A percentile compares a stretch with the other conserved stretches of the same genome.
These are phyloP conservation scores for Moesziomyces aphidis DNA, from an alignment of 1,284 basidiomycete species.

Conservation along the genomic window DNA sequence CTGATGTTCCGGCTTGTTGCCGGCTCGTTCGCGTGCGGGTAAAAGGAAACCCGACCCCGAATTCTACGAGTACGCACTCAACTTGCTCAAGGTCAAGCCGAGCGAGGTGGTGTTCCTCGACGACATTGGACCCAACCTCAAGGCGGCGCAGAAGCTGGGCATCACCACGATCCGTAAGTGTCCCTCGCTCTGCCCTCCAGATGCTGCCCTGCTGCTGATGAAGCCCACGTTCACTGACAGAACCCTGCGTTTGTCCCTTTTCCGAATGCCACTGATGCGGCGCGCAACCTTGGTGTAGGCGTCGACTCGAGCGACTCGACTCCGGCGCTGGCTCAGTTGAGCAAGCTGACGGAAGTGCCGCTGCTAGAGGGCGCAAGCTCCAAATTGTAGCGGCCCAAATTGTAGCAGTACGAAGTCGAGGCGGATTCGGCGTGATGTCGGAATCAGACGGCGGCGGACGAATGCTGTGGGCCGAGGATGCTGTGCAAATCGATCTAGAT, in stretches of 20 bases:
- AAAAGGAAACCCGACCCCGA: constrained; percentile 67
- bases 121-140: constrained; percentile 68
- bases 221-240: background rate
- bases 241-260: background rate
- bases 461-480: constrained; percentile 3
- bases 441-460: background rate
- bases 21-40: background rate
- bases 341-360: constrained; percentile 40
- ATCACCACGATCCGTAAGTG: constrained; percentile 68
- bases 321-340: constrained; percentile 41
- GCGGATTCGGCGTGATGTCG: background rate
- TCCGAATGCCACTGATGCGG: background rate
- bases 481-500: constrained; percentile 45
- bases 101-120: constrained; percentile 67
- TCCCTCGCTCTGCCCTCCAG: too few species aligned
- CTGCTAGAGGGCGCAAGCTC: constrained; percentile 35
- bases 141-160: constrained; percentile 65
- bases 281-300: constrained; percentile 17
- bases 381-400: constrained; percentile 17
- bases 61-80: constrained; percentile 66
- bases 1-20: background rate
- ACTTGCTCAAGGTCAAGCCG: constrained; percentile 58
- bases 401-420: constrained; percentile 4
- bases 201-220: background rate
- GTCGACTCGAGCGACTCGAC: constrained; percentile 41